Evolutionary conservation across 768 basidiomycete genomes (phyloP), one percentile per base, ranked within the genome.

Genomic region (Myochromella boudieri): DNA sequence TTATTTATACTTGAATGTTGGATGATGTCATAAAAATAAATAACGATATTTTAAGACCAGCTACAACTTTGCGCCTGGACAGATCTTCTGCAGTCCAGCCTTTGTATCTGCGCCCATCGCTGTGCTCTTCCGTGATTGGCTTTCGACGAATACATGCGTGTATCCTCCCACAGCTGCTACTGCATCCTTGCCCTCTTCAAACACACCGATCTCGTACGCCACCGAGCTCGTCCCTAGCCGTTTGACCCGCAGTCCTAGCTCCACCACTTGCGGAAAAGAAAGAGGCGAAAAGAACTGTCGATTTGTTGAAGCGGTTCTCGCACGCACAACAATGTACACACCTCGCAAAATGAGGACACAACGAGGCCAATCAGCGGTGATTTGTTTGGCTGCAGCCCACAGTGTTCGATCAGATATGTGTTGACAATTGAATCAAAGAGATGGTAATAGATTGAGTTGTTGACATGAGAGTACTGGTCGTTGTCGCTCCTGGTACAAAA

Each of bases 401-500:
- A 91, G 25, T 73, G 68, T 44, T 78, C 68, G 28, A 89, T 82
- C 51, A 91, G 80, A 64, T 88, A 92, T 7, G 84, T 77, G 62
- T 91, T 92, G 64, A 91, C 71, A 57, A 90, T 70, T 4, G 88
- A 87, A 66, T 91, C 90, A 65, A 91, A 87, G 46, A 88, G 73
- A 57, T 87, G 85, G 59, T 88, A 87, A 65, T 90, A 92, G 12
- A 89, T 68, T 0, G 85, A 75, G 63, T 91, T 92, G 67, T 91
- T 91, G 58, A 91, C 69, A 51, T 91, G 89, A 10, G 78, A 75
- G 59, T 91, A 91, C 56, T 90, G 87, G 70, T 91, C 89, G 57
- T 91, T 91, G 72, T 91, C 89, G 55, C 78, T 87, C 89, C 89
- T 91, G 26, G n/a, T 11, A 22, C 11, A 17, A 24, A 37, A 26